Percentiles rank a stretch among this genome's conserved stretches.
Evolutionary conservation across 2,329 filamentous ascomycete species (phyloP).

Genomic region (Fusarium praegraminearum): DNA sequence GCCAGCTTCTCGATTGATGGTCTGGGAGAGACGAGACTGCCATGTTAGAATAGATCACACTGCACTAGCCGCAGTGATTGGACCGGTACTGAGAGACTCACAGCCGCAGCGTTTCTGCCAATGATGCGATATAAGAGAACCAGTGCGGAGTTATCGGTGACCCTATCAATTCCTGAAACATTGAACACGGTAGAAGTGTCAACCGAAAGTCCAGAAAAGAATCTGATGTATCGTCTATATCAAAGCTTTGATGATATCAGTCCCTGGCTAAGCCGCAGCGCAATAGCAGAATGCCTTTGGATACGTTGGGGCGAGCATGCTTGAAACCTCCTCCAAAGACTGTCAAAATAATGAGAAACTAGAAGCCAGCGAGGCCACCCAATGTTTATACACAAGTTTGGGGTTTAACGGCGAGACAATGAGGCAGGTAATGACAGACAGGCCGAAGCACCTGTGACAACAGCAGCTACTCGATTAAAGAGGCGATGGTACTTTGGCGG

Average conservation of each 20-base stretch:
- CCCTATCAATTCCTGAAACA: neutral
- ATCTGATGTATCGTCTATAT: slow-evolving; percentile 14
- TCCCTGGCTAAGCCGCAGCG: slow-evolving; percentile 2
- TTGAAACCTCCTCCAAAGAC: slow-evolving; percentile 9
- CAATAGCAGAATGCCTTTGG: neutral
- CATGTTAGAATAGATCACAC: slow-evolving; percentile 19
- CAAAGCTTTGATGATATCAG: slow-evolving; percentile 7
- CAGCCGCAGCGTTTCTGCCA: neutral
- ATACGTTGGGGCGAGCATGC: neutral
- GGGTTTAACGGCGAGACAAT: slow-evolving; percentile 2
- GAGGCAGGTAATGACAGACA: slow-evolving; percentile 5
- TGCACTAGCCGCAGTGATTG: neutral
- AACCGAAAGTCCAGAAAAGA: slow-evolving; percentile 6
- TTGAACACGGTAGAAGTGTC: neutral
- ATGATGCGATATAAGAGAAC: slow-evolving; percentile 11
- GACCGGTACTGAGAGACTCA: slow-evolving; percentile 5
- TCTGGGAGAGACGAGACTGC: slow-evolving; percentile 11
- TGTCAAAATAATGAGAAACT: slow-evolving; percentile 4
- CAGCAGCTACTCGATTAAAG: slow-evolving; percentile 2
- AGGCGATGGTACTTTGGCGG: neutral
- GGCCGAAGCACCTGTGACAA: slow-evolving; percentile 4
- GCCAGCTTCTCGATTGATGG: slow-evolving; percentile 4
- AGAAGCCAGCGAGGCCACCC: slow-evolving; percentile 12
- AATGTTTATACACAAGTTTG: slow-evolving; percentile 2
- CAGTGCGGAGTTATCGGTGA: slow-evolving; percentile 8